phyloP scores from a whole-genome alignment of 805 yeast species.

The Candida wancherniae region DNA sequence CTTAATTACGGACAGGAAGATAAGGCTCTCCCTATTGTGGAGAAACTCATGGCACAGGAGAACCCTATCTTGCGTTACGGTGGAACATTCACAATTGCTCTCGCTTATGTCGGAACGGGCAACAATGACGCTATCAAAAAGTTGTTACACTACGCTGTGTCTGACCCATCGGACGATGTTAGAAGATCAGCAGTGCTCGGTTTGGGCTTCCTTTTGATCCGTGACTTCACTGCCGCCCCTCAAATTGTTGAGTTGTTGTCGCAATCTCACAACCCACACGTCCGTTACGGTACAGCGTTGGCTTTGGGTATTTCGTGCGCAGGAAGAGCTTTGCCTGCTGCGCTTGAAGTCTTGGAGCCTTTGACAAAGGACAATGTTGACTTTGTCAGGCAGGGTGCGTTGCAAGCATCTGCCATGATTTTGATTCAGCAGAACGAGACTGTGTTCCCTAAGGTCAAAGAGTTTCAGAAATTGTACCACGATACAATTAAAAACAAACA shows the following conservation, averaged over 20 bases:
- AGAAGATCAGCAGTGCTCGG: slow-evolving; percentile 94
- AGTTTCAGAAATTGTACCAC: slow-evolving; percentile 68
- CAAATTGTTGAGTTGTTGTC: slow-evolving; percentile 88
- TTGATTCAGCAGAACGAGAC: slow-evolving; percentile 84
- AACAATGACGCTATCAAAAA: slow-evolving; percentile 81
- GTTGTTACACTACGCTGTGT: slow-evolving; percentile 87
- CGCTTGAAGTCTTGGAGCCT: slow-evolving; percentile 89
- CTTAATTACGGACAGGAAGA: slow-evolving; percentile 83
- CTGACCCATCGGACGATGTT: slow-evolving; percentile 94
- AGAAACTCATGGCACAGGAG: slow-evolving; percentile 64
- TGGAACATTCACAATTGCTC: slow-evolving; percentile 89
- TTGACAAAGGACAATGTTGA: slow-evolving; percentile 91
- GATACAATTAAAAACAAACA: slow-evolving; percentile 79
- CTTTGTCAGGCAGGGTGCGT: slow-evolving; percentile 97
- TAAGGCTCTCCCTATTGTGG: slow-evolving; percentile 66
- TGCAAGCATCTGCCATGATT: slow-evolving; percentile 87
- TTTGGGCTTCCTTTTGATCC: slow-evolving; percentile 83
- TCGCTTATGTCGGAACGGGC: slow-evolving; percentile 97
- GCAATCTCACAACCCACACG: slow-evolving; percentile 96
- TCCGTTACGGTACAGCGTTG: slow-evolving; percentile 95
- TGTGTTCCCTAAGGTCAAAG: slow-evolving; percentile 72
- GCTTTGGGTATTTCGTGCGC: slow-evolving; percentile 97
- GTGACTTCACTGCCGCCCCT: slow-evolving; percentile 91
- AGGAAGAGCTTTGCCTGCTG: slow-evolving; percentile 83
- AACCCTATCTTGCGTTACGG: slow-evolving; percentile 88